phyloP scores from a whole-genome alignment of 495 filamentous ascomycete genomes.

The Penicillium lividum region DNA sequence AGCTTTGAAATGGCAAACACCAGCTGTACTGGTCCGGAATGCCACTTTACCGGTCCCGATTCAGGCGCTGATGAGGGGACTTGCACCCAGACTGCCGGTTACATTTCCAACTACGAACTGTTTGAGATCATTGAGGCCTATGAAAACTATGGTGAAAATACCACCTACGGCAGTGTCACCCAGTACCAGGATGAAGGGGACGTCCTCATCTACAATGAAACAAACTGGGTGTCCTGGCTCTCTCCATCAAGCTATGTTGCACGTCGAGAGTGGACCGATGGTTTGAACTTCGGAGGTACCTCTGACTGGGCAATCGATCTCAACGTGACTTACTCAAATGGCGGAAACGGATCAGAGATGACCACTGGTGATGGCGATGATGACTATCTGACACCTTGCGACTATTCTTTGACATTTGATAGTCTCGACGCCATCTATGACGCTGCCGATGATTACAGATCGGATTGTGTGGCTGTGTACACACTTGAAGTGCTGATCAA shows the following conservation, averaged over 20 bases:
- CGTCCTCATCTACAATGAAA: background rate
- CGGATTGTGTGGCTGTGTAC: background rate
- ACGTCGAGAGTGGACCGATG: background rate
- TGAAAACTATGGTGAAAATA: background rate
- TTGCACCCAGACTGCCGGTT: background rate
- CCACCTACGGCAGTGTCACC: background rate
- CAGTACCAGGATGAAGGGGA: background rate
- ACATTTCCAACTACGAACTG: background rate
- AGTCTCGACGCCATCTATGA: background rate
- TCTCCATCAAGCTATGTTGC: background rate
- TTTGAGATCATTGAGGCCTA: background rate
- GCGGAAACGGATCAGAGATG: background rate
- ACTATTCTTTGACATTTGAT: background rate
- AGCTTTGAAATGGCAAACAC: background rate
- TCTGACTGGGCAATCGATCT: constrained; percentile 1
- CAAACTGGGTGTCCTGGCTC: background rate
- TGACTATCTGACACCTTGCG: background rate
- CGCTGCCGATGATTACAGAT: no score
- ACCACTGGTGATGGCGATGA: background rate
- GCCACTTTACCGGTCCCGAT: background rate
- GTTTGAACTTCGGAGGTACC: background rate
- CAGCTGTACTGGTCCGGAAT: background rate
- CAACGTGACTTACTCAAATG: background rate
- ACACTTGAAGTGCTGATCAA: background rate
- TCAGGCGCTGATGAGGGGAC: background rate